A percentile compares a stretch with the other conserved stretches of the same genome.
Conservation (phyloP, 352 stramenopile genomes). For the Pythium folliculosum region DNA sequence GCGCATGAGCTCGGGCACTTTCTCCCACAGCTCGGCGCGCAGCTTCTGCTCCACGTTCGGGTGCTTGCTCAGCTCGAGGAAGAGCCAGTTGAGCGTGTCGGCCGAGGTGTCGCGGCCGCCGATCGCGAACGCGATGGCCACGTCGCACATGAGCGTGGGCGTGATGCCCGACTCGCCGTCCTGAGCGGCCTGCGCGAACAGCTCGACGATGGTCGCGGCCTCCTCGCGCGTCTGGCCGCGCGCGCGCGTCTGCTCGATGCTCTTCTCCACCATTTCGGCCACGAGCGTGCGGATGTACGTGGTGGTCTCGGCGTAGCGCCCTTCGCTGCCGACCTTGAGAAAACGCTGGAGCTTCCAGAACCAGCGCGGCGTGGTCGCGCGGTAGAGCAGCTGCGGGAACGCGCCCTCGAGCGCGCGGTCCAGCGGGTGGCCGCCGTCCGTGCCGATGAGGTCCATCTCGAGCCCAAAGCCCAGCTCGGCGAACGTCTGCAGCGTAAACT, state of each 20-base stretch:
- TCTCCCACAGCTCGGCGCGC: constrained; percentile 29
- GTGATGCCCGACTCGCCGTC: constrained; percentile 16
- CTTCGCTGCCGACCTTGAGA: constrained; percentile 22
- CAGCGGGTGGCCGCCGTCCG: constrained; percentile 14
- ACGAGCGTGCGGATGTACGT: constrained; percentile 10
- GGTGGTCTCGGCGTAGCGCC: background rate
- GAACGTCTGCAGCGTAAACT: constrained; percentile 32
- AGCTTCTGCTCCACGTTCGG: constrained; percentile 38
- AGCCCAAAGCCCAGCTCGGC: constrained; percentile 33
- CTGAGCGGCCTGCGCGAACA: constrained; percentile 27
- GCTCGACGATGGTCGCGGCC: constrained; percentile 23
- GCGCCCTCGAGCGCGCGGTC: constrained; percentile 6
- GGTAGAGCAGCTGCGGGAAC: constrained; percentile 13
- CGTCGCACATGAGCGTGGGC: constrained; percentile 36
- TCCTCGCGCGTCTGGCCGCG: background rate
- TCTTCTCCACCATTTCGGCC: constrained; percentile 18
- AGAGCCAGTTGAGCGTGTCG: constrained; percentile 45
- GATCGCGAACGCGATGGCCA: constrained; percentile 54
- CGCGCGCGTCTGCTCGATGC: constrained; percentile 13
- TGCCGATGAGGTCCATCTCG: constrained; percentile 21
- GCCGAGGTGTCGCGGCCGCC: constrained; percentile 56
- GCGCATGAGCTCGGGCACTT: constrained; percentile 26
- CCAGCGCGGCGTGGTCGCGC: constrained; percentile 15
- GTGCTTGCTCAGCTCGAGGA: constrained; percentile 40
- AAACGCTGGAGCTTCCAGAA: constrained; percentile 24